These are phyloP conservation scores for Aspergillus sp. DNA, from an alignment of 2,329 filamentous ascomycete genomes.

Conservation along the genomic window DNA sequence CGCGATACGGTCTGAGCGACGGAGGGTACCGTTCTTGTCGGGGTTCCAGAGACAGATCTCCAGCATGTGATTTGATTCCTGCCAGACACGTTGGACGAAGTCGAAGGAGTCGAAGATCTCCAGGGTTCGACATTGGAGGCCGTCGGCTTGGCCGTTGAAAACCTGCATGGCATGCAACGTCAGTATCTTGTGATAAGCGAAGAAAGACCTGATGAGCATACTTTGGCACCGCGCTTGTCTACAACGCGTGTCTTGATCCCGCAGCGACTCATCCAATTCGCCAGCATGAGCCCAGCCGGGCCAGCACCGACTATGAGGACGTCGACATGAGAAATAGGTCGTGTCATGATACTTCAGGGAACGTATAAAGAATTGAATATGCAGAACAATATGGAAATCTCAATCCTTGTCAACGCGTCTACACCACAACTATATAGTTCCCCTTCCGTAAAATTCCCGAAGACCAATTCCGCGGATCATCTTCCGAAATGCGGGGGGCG, in stretches of 20 bases:
- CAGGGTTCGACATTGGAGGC: conserved; percentile 58
- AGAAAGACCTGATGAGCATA: not conserved
- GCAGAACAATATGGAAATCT: too few relatives aligned
- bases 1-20: conserved; percentile 53
- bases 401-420: too few relatives aligned
- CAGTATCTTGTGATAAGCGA: not conserved
- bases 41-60: conserved; percentile 48
- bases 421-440: not conserved
- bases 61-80: conserved; percentile 19
- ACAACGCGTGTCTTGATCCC: conserved; percentile 11
- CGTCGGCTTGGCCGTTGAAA: conserved; percentile 40
- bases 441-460: not conserved
- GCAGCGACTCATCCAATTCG: conserved; percentile 6
- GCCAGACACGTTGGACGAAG: conserved; percentile 55
- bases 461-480: not conserved
- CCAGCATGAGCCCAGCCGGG: conserved; percentile 12
- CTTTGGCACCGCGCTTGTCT: conserved; percentile 9
- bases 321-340: conserved; percentile 4
- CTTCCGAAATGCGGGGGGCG: not conserved
- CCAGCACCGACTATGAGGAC: conserved; percentile 14
- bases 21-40: conserved; percentile 50
- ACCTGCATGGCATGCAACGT: conserved; percentile 1
- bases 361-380: too few relatives aligned
- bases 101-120: conserved; percentile 70
- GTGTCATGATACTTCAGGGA: too few relatives aligned